phyloP scores from a whole-genome alignment of 2,329 filamentous ascomycete genomes.

The Trichoderma cornu-damae region DNA sequence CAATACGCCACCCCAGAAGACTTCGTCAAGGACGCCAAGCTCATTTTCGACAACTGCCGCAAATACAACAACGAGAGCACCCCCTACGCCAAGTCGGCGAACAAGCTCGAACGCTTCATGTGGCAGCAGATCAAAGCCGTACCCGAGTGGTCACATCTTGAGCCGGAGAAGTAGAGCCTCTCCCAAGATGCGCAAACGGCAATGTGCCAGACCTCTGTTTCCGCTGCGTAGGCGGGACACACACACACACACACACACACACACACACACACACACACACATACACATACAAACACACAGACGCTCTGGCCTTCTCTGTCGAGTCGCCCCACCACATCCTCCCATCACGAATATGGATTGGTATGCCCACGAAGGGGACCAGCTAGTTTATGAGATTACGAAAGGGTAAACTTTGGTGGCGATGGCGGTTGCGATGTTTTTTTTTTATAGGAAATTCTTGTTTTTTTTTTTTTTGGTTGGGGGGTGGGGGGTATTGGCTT shows the following conservation, averaged over 20 bases:
- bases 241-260: too few species aligned
- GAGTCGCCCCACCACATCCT: background rate
- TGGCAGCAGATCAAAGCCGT: slow-evolving; percentile 88
- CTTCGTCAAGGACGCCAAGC: slow-evolving; percentile 79
- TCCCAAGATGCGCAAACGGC: background rate
- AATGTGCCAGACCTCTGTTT: background rate
- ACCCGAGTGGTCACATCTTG: slow-evolving; percentile 78
- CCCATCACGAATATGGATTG: background rate
- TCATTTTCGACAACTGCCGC: slow-evolving; percentile 92
- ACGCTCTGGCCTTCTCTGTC: background rate
- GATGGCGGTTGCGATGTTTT: too few species aligned
- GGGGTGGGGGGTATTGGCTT: too few species aligned
- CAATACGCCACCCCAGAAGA: slow-evolving; percentile 88
- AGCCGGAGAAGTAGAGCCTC: slow-evolving; percentile 41
- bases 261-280: too few species aligned
- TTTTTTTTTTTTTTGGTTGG: too few species aligned
- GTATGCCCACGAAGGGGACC: background rate
- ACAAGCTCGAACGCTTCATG: slow-evolving; percentile 91
- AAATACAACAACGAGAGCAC: slow-evolving; percentile 96
- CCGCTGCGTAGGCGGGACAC: background rate
- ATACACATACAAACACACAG: too few species aligned
- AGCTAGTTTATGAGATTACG: background rate
- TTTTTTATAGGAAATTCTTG: too few species aligned
- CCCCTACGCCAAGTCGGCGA: slow-evolving; percentile 90
- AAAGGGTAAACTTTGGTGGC: background rate